A percentile compares a stretch with the other conserved stretches of the same genome.
phyloP scores from a whole-genome alignment of 1,284 basidiomycete species.

The Irpex sp. region DNA sequence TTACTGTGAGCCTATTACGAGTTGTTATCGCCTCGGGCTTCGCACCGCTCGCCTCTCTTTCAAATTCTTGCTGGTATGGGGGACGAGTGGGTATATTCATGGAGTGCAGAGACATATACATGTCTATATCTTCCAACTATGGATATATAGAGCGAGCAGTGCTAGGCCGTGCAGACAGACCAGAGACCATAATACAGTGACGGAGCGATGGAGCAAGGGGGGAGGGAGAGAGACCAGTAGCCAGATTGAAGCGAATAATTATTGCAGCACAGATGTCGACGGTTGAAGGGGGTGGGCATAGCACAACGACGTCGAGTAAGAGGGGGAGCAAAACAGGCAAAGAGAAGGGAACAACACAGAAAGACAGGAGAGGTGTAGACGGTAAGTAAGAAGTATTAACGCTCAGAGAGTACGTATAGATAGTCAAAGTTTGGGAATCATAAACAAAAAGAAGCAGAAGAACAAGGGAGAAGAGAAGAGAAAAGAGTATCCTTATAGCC shows the following conservation, averaged over 20 bases:
- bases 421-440: slow-evolving; percentile 7
- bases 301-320: not conserved
- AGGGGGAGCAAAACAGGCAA: not conserved
- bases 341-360: slow-evolving; percentile 11
- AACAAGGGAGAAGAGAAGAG: slow-evolving; percentile 3
- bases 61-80: not conserved
- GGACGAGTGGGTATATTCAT: not conserved
- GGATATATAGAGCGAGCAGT: not conserved
- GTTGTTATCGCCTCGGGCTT: too few relatives aligned
- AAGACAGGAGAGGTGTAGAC: not conserved
- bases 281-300: not conserved
- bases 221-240: slow-evolving; percentile 20
- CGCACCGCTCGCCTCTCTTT: too few relatives aligned
- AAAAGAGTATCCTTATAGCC: not conserved
- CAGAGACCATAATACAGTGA: not conserved
- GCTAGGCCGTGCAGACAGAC: not conserved
- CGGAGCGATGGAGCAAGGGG: not conserved
- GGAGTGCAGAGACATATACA: not conserved
- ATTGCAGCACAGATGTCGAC: slow-evolving; percentile 4
- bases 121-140: not conserved
- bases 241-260: slow-evolving; percentile 10
- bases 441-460: not conserved
- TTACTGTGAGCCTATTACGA: not conserved
- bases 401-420: slow-evolving; percentile 8
- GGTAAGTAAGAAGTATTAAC: slow-evolving; percentile 2